These are phyloP conservation scores for Fraxinus quadrangulata DNA, from an alignment of 257 asterid genomes.

Conservation along the genomic window DNA sequence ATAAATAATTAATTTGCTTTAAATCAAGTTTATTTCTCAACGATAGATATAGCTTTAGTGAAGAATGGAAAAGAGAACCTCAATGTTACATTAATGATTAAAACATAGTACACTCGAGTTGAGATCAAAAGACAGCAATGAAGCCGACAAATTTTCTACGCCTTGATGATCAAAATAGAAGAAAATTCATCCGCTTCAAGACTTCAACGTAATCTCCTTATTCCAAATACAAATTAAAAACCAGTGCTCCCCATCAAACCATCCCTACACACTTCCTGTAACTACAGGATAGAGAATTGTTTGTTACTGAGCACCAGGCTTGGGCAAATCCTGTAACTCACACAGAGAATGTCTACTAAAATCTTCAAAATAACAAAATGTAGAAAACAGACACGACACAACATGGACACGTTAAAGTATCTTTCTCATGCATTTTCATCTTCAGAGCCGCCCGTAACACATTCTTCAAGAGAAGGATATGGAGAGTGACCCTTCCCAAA, in stretches of 20 bases:
- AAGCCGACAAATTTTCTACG: constrained; percentile 43
- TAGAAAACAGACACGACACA: constrained; percentile 7
- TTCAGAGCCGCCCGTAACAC: constrained; percentile 52
- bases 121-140: constrained; percentile 20
- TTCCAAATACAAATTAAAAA: constrained; percentile 21
- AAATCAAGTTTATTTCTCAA: too few relatives aligned
- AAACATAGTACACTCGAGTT: background rate
- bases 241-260: constrained; percentile 43
- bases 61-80: background rate
- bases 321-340: constrained; percentile 24
- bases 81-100: background rate
- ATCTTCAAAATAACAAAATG: background rate
- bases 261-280: constrained; percentile 26
- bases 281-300: constrained; percentile 34
- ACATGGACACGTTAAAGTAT: background rate
- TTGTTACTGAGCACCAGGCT: constrained; percentile 67
- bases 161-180: constrained; percentile 1
- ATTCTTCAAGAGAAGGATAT: constrained; percentile 54
- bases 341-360: background rate
- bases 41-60: background rate
- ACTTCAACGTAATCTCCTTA: constrained; percentile 24
- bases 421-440: constrained; percentile 33
- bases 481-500: constrained; percentile 80
- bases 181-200: constrained; percentile 53
- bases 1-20: too few relatives aligned